Evolutionary conservation across 352 stramenopile species (phyloP), one percentile per base, ranked within the genome.

Genomic region (Thalassiosira sp.): DNA sequence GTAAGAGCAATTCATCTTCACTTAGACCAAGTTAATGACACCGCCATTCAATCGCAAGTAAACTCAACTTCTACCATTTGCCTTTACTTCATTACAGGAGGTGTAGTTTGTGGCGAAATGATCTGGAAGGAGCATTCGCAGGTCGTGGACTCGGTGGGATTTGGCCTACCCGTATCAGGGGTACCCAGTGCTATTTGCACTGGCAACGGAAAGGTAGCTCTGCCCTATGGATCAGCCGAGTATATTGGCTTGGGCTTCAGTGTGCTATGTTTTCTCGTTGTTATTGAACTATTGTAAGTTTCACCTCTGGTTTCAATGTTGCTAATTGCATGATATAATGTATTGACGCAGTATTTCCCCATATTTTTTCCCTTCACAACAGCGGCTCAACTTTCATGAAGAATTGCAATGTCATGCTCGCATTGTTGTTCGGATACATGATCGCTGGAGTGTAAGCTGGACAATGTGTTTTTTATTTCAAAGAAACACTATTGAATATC

Each of bases 71-170:
- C n/a, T n/a, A n/a, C n/a, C n/a, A n/a, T 37, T 37, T 37, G 3
- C 31, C 3, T 37, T 37, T n/a, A 16, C 11, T n/a, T 46, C 37
- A 18, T 16, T 13, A 46, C 37, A 46, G 37, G 37, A 46, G 87
- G 87, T 72, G 80, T 80, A 16, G 87, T 93, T 51, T 93, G 87
- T 67, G 87, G 58, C 15, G 87, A 93, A 46, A 89, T 89, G 82
- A 74, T 74, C 35, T 89, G 82, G 82, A 91, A 93, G 51, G 73
- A 88, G 15, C 77, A 87, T 60, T 20, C 16, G 0, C 75, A 74
- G 58, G 75, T 83, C 1, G 66, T 35, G 0, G 66, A 75, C 22
- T 59, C 6, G 5, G 53, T 73, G 0, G 64, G 62, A 35, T 54
- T 49, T 24, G 56, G 25, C 37, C 28, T 35, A 5, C 54, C 31